Percentiles rank a stretch among this genome's conserved stretches.
Evolutionary conservation across 306 rosid species (phyloP).

Genomic region (Morella rubra): DNA sequence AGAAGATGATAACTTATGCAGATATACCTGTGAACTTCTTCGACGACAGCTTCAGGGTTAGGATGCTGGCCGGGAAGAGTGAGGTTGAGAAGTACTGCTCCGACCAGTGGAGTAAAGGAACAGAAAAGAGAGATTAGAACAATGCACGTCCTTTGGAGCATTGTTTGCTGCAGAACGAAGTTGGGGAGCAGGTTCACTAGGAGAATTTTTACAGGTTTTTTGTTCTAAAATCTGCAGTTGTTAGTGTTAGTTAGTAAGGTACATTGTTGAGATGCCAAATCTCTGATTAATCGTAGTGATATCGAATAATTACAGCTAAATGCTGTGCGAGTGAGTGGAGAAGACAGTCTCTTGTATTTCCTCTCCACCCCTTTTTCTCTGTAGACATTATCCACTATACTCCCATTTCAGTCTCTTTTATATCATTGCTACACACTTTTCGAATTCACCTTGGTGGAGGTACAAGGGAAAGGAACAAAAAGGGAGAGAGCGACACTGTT

Average conservation of each 20-base stretch:
- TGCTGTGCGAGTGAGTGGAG: no score
- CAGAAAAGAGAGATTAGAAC: conserved; percentile 41
- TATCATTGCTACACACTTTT: no score
- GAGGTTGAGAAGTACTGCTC: conserved; percentile 51
- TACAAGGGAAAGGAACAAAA: no score
- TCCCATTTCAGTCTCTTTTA: no score
- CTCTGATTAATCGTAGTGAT: no score
- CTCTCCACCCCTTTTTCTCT: no score
- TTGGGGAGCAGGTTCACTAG: conserved; percentile 15
- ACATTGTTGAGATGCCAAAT: conserved; percentile 26
- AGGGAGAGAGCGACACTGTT: no score
- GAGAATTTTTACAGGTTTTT: conserved; percentile 11
- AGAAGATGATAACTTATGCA: neutral
- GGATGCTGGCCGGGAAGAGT: conserved; percentile 91
- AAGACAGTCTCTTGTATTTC: no score
- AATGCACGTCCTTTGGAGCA: conserved; percentile 63
- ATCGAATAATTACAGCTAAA: neutral
- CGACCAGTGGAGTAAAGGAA: conserved; percentile 35
- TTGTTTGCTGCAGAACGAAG: conserved; percentile 33
- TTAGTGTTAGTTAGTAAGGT: conserved; percentile 22
- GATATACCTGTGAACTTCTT: conserved; percentile 69
- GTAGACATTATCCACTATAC: no score
- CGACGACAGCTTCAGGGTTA: conserved; percentile 77
- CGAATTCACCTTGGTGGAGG: no score
- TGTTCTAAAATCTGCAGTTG: conserved; percentile 22